A percentile compares a stretch with the other conserved stretches of the same genome.
These are phyloP conservation scores for Capronia epimyces DNA, from an alignment of 2,329 filamentous ascomycete species.

Conservation along the genomic window DNA sequence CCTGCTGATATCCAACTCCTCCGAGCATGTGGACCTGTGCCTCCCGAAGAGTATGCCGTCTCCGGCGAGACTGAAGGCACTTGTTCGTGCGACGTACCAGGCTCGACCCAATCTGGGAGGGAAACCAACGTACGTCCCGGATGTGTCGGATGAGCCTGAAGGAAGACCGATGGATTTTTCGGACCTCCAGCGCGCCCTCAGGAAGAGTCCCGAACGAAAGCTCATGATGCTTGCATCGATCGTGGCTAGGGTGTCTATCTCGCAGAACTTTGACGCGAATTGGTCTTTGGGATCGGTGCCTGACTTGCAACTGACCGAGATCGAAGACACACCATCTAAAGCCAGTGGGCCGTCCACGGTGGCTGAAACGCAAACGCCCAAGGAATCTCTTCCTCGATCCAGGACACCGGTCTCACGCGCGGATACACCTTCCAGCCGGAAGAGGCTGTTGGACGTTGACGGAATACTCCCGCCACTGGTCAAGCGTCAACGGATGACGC, in stretches of 20 bases:
- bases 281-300: constrained; percentile 40
- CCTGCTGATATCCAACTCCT: constrained; percentile 42
- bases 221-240: constrained; percentile 18
- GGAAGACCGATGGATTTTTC: constrained; percentile 29
- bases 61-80: constrained; percentile 23
- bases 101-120: constrained; percentile 26
- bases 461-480: constrained; percentile 25
- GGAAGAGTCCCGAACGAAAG: constrained; percentile 25
- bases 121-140: constrained; percentile 19
- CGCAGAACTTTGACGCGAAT: constrained; percentile 34
- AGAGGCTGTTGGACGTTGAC: constrained; percentile 31
- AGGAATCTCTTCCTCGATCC: constrained; percentile 16
- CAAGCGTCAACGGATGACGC: constrained; percentile 40
- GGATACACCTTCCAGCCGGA: constrained; percentile 29
- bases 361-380: constrained; percentile 23
- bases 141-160: constrained; percentile 23
- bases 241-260: constrained; percentile 29
- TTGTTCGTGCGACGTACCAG: constrained; percentile 26
- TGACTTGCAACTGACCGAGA: constrained; percentile 34
- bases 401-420: constrained; percentile 26
- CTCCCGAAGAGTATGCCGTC: constrained; percentile 32
- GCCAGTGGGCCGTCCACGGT: constrained; percentile 16
- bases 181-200: constrained; percentile 33
- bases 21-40: constrained; percentile 44
- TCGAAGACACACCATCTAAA: constrained; percentile 27